Percentiles rank a stretch among this genome's conserved stretches.
phyloP scores from a whole-genome alignment of 169 alveolate species.

The Eimeria maxima region DNA sequence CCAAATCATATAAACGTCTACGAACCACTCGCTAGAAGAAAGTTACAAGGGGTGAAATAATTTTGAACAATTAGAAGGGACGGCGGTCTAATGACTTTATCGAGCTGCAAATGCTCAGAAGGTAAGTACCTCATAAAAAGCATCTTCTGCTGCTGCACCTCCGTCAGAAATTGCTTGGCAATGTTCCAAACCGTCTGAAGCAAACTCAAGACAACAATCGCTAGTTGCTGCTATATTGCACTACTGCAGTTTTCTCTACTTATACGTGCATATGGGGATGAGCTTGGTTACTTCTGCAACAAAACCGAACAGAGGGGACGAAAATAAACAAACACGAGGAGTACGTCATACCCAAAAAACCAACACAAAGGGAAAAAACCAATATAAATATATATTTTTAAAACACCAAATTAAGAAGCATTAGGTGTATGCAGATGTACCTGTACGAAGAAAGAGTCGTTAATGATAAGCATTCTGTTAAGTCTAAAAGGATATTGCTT shows the following conservation, averaged over 20 bases:
- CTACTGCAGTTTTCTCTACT: not conserved
- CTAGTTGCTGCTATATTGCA: not conserved
- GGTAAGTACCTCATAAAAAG: conserved; percentile 72
- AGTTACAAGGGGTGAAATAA: too few species aligned
- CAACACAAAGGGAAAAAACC: too few species aligned
- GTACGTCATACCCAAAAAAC: not conserved
- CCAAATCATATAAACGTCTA: too few species aligned
- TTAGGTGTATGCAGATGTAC: not conserved
- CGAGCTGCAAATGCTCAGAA: not conserved
- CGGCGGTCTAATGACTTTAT: not conserved
- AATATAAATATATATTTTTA: not conserved
- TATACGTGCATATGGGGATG: not conserved
- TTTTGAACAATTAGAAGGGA: too few species aligned
- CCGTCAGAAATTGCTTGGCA: conserved; percentile 87
- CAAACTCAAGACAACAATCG: not conserved
- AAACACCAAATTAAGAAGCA: not conserved
- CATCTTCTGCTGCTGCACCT: conserved; percentile 88
- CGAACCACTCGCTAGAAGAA: too few species aligned
- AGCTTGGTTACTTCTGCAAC: not conserved
- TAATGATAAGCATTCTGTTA: conserved; percentile 86
- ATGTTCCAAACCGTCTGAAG: conserved; percentile 86
- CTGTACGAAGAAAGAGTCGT: conserved; percentile 88
- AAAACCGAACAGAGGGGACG: not conserved
- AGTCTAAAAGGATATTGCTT: conserved; percentile 89
- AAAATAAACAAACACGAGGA: not conserved